phyloP scores from a whole-genome alignment of 768 basidiomycete species.

The Lentinula edodes region DNA sequence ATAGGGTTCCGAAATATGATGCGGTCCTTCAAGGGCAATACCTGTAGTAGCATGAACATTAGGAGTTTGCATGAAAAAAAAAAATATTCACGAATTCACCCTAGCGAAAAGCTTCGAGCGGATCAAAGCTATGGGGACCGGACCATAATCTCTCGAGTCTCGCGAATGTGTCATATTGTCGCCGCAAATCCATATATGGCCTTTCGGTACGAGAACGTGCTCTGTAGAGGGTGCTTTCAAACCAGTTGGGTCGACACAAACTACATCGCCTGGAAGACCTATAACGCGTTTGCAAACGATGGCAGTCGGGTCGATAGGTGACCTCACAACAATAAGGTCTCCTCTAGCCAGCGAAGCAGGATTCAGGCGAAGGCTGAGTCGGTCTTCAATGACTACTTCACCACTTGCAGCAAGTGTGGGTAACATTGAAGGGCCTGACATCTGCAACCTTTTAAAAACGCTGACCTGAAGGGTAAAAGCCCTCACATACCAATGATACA shows the following conservation, averaged over 20 bases:
- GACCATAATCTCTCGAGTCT: slow-evolving; percentile 92
- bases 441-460: slow-evolving; percentile 32
- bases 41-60: slow-evolving; percentile 17
- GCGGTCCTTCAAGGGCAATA: slow-evolving; percentile 35
- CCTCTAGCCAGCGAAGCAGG: slow-evolving; percentile 57
- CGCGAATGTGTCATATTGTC: slow-evolving; percentile 81
- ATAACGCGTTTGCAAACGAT: slow-evolving; percentile 86
- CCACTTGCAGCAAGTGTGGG: slow-evolving; percentile 60
- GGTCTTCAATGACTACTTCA: slow-evolving; percentile 62
- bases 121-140: slow-evolving; percentile 79
- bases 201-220: slow-evolving; percentile 75
- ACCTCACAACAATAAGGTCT: slow-evolving; percentile 68
- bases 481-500: slow-evolving; percentile 39
- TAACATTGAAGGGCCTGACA: slow-evolving; percentile 74
- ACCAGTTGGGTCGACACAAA: slow-evolving; percentile 87
- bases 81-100: slow-evolving; percentile 37
- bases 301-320: slow-evolving; percentile 61
- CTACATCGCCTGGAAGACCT: slow-evolving; percentile 82
- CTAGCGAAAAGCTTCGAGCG: slow-evolving; percentile 59
- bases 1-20: slow-evolving; percentile 38
- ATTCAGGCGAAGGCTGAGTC: slow-evolving; percentile 46
- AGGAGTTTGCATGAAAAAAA: not conserved
- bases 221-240: slow-evolving; percentile 55
- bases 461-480: not conserved
- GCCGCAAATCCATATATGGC: slow-evolving; percentile 87